Base-by-base conservation (phyloP, 1,139 yeast species). In the Sugiyamaella novakii region DNA sequence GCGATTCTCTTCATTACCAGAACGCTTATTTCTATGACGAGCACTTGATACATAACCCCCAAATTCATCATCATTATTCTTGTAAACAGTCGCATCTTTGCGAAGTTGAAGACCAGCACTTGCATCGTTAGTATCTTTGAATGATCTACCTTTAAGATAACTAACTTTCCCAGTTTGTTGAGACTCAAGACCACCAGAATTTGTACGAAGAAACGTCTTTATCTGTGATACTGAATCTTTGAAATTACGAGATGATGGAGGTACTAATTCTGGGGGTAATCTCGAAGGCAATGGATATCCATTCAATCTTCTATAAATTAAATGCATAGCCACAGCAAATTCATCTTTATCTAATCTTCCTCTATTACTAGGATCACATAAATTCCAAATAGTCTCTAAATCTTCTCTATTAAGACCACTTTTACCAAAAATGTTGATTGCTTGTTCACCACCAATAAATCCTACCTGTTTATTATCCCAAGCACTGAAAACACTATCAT, bases 321-420 rank as follows among this genome's bases (percentile, higher is more conserved):
- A 77, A 66, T 85, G 94, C 85, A 92, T 85, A 4, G 98, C 98
- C 60, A 92, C 92, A 1, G 95, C 83, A 68, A 92, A 92, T 68
- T 92, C 98, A 59, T 83, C 79, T 59, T 79, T 80, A 46, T 88
- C 79, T 60, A 92, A 87, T 46, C 78, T 79, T 14, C 97, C 98
- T 46, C 88, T 79, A 67, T 91, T 88, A 58, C 87, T 86, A 53
- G 92, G 82, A 65, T 92, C 98, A n/a, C 96, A 79, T 61, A 92
- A 75, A 62, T 88, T 88, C 98, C 98, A 92, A 55, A 92, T 87
- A 31, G 83, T 76, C 66, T 91, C 98, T 54, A 92, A 76, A 59
- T 91, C 97, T 7, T 81, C 78, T 67, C 97, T 80, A 50, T 83
- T 77, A 57, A 92, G 78, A 1, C 98, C 98, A 22, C 95, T 85